Percentiles rank a stretch among this genome's conserved stretches.
phyloP scores from a whole-genome alignment of 352 stramenopile genomes.

The Phytopythium helicoides region DNA sequence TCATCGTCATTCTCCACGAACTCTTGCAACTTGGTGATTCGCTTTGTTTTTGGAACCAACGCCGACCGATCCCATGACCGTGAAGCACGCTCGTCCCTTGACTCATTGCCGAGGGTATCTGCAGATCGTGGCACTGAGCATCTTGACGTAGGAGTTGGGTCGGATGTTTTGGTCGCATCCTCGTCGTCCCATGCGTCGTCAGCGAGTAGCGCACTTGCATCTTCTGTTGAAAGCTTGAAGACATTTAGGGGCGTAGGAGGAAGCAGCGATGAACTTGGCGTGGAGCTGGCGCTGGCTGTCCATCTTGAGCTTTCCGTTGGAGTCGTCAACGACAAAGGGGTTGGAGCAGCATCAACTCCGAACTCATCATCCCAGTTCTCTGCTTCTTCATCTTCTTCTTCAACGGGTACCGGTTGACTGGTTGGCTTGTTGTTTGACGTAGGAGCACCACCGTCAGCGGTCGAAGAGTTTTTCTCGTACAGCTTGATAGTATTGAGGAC shows the following conservation, averaged over 20 bases:
- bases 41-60: constrained; percentile 59
- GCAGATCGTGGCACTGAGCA: constrained; percentile 1
- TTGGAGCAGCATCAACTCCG: constrained; percentile 43
- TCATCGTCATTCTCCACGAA: constrained; percentile 77
- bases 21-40: constrained; percentile 62
- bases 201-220: constrained; percentile 64
- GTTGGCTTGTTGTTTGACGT: constrained; percentile 16
- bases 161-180: constrained; percentile 4
- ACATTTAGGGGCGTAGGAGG: constrained; percentile 3
- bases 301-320: background rate
- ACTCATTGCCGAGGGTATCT: background rate
- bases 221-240: constrained; percentile 78
- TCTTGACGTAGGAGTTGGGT: background rate
- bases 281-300: background rate
- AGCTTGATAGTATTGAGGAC: constrained; percentile 86
- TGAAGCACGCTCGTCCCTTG: constrained; percentile 1
- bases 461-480: constrained; percentile 63
- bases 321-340: constrained; percentile 19
- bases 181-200: constrained; percentile 74
- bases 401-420: constrained; percentile 6
- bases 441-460: constrained; percentile 12
- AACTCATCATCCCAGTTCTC: constrained; percentile 89
- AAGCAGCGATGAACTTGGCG: background rate
- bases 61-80: constrained; percentile 58
- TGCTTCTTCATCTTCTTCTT: constrained; percentile 45